A percentile compares a stretch with the other conserved stretches of the same genome.
These are phyloP conservation scores for Sclerotiophoma versabilis DNA, from an alignment of 2,329 filamentous ascomycete genomes.

Conservation along the genomic window DNA sequence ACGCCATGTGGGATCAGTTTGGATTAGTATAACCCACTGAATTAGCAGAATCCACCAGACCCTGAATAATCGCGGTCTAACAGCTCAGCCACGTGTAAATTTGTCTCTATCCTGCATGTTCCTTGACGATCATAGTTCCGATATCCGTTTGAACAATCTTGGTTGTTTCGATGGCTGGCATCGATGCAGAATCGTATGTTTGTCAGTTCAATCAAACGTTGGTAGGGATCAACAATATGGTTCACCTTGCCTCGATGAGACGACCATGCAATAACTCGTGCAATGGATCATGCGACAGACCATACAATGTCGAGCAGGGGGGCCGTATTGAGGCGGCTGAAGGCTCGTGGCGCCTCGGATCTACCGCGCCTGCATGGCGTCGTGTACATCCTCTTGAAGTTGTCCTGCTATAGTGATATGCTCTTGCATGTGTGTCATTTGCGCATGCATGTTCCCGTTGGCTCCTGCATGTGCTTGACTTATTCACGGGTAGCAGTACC, in stretches of 20 bases:
- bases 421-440: background rate
- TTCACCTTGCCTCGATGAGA: slow-evolving; percentile 4
- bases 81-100: slow-evolving; percentile 9
- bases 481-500: background rate
- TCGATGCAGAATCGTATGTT: background rate
- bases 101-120: background rate
- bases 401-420: background rate
- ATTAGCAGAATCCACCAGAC: too few relatives aligned
- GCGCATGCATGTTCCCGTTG: background rate
- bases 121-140: background rate
- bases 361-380: background rate
- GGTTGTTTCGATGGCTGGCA: background rate
- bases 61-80: slow-evolving; percentile 5
- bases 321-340: background rate
- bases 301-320: slow-evolving; percentile 3
- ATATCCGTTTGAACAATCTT: background rate
- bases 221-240: slow-evolving; percentile 9
- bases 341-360: background rate
- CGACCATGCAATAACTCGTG: slow-evolving; percentile 15
- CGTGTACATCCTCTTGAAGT: background rate
- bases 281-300: slow-evolving; percentile 11
- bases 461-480: background rate
- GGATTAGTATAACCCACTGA: slow-evolving; percentile 3
- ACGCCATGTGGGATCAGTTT: slow-evolving; percentile 11
- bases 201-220: slow-evolving; percentile 4